A percentile compares a stretch with the other conserved stretches of the same genome.
Conservation (phyloP, 441 rosid genomes). For the Breynia disticha region DNA sequence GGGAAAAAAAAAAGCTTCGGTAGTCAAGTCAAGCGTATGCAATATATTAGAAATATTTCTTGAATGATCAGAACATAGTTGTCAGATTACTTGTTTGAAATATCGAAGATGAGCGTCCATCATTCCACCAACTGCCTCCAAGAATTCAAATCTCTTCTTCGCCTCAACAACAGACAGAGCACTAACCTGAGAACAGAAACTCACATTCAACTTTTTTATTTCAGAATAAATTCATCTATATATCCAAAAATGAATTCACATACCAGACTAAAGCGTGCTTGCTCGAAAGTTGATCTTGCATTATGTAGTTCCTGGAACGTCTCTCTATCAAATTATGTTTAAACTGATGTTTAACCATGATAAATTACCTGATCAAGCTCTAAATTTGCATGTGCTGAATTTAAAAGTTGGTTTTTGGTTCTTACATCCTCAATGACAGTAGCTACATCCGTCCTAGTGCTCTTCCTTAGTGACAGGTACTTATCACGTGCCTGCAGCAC, state of each 20-base stretch:
- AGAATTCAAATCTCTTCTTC: conserved; percentile 78
- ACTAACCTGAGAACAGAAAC: conserved; percentile 43
- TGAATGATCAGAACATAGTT: conserved; percentile 10
- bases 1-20: conserved; percentile 17
- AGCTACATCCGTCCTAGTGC: conserved; percentile 71
- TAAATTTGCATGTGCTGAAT: conserved; percentile 6
- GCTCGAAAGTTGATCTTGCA: conserved; percentile 76
- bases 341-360: conserved; percentile 21
- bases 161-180: conserved; percentile 81
- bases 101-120: conserved; percentile 94
- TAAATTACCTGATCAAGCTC: conserved; percentile 15
- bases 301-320: conserved; percentile 67
- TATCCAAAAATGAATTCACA: conserved; percentile 9
- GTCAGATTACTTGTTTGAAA: conserved; percentile 69
- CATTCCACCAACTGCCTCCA: conserved; percentile 86
- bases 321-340: conserved; percentile 44
- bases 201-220: not conserved
- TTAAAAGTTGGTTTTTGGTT: conserved; percentile 6
- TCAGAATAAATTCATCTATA: conserved; percentile 4
- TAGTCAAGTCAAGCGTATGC: conserved; percentile 11
- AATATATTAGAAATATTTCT: conserved; percentile 3
- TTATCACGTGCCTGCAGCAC: conserved; percentile 77
- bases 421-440: conserved; percentile 71
- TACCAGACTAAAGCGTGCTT: conserved; percentile 82
- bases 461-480: conserved; percentile 72